A percentile compares a stretch with the other conserved stretches of the same genome.
phyloP scores from a whole-genome alignment of 495 filamentous ascomycete genomes.

The Penicillium tannophilum region DNA sequence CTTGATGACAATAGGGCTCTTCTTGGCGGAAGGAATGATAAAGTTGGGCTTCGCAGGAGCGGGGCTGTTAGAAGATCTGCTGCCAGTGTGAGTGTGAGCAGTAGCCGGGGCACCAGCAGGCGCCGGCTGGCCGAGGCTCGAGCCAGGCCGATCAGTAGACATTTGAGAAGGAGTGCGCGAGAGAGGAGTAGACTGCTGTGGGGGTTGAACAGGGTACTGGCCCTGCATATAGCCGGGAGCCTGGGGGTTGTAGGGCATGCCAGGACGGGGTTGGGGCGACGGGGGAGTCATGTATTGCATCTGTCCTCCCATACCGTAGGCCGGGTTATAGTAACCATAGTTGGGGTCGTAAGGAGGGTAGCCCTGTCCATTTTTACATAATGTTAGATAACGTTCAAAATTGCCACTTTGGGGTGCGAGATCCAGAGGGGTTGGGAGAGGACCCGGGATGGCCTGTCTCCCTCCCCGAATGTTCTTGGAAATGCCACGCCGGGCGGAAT shows the following conservation, averaged over 20 bases:
- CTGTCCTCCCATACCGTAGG: constrained; percentile 47
- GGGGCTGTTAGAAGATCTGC: constrained; percentile 57
- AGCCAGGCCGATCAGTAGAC: constrained; percentile 74
- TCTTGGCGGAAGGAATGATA: constrained; percentile 58
- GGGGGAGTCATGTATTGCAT: constrained; percentile 52
- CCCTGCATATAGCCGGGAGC: constrained; percentile 46
- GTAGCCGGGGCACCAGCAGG: constrained; percentile 59
- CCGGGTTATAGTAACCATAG: constrained; percentile 43
- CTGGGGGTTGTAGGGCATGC: constrained; percentile 54
- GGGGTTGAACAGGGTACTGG: constrained; percentile 56
- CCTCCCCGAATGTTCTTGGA: constrained; percentile 16
- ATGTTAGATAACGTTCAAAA: constrained; percentile 76
- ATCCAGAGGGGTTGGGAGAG: constrained; percentile 40
- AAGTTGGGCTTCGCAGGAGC: constrained; percentile 51
- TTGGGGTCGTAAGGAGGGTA: constrained; percentile 30
- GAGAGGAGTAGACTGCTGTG: constrained; percentile 65
- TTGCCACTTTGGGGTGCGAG: constrained; percentile 68
- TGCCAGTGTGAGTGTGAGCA: constrained; percentile 60
- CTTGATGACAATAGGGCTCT: constrained; percentile 77
- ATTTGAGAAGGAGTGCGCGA: constrained; percentile 83
- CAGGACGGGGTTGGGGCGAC: constrained; percentile 54
- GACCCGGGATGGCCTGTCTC: neutral
- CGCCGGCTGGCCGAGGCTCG: constrained; percentile 73
- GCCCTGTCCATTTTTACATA: constrained; percentile 57
- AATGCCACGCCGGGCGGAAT: constrained; percentile 29